Percentiles rank a stretch among this genome's conserved stretches.
Evolutionary conservation across 2,329 filamentous ascomycete species (phyloP).

Genomic region (Arthroderma sp.): DNA sequence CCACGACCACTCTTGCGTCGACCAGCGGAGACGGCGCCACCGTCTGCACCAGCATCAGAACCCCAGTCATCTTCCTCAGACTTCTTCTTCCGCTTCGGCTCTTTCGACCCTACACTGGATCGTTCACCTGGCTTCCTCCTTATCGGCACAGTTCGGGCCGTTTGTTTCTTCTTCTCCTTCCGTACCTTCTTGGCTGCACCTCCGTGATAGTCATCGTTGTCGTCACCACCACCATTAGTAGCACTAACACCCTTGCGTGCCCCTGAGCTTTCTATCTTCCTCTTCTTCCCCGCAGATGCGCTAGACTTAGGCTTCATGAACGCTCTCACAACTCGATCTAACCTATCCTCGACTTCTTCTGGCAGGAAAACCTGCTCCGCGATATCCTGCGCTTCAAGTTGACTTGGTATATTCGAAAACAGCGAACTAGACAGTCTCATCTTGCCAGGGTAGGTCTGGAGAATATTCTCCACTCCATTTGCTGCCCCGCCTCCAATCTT

Average conservation of each 20-base stretch:
- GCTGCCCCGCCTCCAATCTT: slow-evolving; percentile 29
- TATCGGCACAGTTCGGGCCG: slow-evolving; percentile 13
- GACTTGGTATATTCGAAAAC: slow-evolving; percentile 61
- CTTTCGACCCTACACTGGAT: slow-evolving; percentile 11
- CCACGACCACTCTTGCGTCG: slow-evolving; percentile 29
- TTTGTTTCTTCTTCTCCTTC: slow-evolving; percentile 18
- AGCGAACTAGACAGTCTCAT: slow-evolving; percentile 67
- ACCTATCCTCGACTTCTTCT: slow-evolving; percentile 57
- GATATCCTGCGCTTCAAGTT: slow-evolving; percentile 68
- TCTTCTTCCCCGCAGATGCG: slow-evolving; percentile 23
- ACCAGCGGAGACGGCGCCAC: slow-evolving; percentile 23
- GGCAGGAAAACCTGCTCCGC: slow-evolving; percentile 75
- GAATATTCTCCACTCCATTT: slow-evolving; percentile 34
- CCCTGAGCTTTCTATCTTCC: slow-evolving; percentile 25
- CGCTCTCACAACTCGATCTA: slow-evolving; percentile 64
- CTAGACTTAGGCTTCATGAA: slow-evolving; percentile 46
- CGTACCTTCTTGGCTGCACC: slow-evolving; percentile 4
- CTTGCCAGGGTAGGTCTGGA: slow-evolving; percentile 72
- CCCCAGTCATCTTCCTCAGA: slow-evolving; percentile 27
- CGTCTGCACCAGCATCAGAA: slow-evolving; percentile 29
- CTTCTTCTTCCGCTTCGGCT: slow-evolving; percentile 23
- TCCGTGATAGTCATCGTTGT: slow-evolving; percentile 16
- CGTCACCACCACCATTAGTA: slow-evolving; percentile 13
- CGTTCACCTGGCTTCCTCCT: slow-evolving; percentile 21
- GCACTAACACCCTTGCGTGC: slow-evolving; percentile 15